phyloP scores from a whole-genome alignment of 2,329 filamentous ascomycete genomes.

The Aureobasidium vineae region DNA sequence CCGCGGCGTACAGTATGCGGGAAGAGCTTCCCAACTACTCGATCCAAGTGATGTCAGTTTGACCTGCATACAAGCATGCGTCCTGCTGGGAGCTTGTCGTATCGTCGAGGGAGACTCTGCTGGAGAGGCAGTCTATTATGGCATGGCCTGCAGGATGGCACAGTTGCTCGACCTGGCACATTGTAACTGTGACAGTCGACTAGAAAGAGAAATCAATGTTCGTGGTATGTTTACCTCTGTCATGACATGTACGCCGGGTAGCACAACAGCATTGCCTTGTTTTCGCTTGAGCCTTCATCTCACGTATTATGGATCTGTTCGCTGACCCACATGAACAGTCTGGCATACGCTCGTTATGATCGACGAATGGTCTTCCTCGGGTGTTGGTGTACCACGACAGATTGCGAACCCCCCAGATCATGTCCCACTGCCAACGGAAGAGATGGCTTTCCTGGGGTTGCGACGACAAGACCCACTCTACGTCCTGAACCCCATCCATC shows the following conservation, averaged over 20 bases:
- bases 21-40: not conserved
- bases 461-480: not conserved
- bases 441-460: not conserved
- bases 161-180: not conserved
- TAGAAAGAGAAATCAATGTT: not conserved
- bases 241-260: not conserved
- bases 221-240: not conserved
- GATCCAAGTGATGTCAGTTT: constrained; percentile 1
- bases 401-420: not conserved
- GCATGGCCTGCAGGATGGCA: constrained; percentile 3
- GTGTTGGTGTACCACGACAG: constrained; percentile 1
- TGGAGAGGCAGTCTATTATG: not conserved
- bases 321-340: not conserved
- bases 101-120: not conserved
- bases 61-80: not conserved
- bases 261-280: not conserved
- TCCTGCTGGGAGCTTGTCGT: constrained; percentile 1
- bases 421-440: not conserved
- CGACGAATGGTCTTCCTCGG: constrained; percentile 1
- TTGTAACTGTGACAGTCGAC: not conserved
- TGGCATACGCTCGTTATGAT: constrained; percentile 3
- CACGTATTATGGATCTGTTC: not conserved
- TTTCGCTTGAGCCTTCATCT: not conserved
- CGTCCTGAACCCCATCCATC: not conserved
- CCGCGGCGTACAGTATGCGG: not conserved